These are phyloP conservation scores for Phytopythium kandeliae DNA, from an alignment of 352 stramenopile genomes.

Conservation along the genomic window DNA sequence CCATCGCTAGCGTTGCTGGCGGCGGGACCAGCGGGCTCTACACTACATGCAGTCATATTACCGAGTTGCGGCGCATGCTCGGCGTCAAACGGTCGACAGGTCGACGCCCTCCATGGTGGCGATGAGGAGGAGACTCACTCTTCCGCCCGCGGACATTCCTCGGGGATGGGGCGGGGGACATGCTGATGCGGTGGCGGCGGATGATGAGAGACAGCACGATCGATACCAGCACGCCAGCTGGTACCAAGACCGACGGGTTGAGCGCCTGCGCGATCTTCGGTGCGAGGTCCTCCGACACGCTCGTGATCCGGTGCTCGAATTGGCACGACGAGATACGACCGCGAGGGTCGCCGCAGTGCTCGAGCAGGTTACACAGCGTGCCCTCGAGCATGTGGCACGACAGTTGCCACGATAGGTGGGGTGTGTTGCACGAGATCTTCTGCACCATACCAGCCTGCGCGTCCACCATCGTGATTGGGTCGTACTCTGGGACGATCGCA, in stretches of 20 bases:
- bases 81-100: background rate
- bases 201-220: conserved; percentile 64
- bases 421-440: conserved; percentile 86
- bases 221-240: conserved; percentile 35
- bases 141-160: conserved; percentile 21
- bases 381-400: conserved; percentile 91
- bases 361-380: conserved; percentile 77
- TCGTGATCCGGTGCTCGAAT: conserved; percentile 77
- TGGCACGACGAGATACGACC: conserved; percentile 56
- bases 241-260: conserved; percentile 53
- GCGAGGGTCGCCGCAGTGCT: conserved; percentile 64
- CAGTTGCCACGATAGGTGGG: conserved; percentile 84
- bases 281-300: conserved; percentile 62
- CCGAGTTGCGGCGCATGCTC: conserved; percentile 35
- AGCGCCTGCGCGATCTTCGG: conserved; percentile 36
- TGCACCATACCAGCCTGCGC: conserved; percentile 85
- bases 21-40: background rate
- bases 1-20: conserved; percentile 2
- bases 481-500: conserved; percentile 85
- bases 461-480: conserved; percentile 87
- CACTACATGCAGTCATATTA: conserved; percentile 25
- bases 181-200: conserved; percentile 22
- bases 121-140: conserved; percentile 13
- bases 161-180: conserved; percentile 23
- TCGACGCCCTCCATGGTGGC: background rate